phyloP scores from a whole-genome alignment of 2,329 filamentous ascomycete species.

The Chaetomium strumarium region DNA sequence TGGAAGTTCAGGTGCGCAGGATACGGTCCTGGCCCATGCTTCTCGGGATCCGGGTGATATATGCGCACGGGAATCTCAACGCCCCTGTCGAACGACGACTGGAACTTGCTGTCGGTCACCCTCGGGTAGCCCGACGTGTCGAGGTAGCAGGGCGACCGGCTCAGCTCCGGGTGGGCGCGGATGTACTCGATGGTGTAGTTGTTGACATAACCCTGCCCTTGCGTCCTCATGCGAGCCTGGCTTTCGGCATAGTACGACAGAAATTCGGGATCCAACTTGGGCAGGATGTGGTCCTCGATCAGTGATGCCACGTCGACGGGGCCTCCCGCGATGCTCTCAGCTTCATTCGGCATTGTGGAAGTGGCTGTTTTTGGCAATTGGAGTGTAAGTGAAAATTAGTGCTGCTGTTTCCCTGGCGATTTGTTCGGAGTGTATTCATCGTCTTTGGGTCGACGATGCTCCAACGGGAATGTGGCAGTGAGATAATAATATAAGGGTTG shows the following conservation, averaged over 20 bases:
- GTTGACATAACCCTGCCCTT: no score
- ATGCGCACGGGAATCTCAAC: slow-evolving; percentile 28
- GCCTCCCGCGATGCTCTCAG: not conserved
- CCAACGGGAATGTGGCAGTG: no score
- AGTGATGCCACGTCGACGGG: not conserved
- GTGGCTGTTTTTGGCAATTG: not conserved
- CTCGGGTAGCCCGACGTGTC: slow-evolving; percentile 28
- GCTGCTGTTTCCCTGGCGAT: no score
- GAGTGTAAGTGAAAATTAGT: not conserved
- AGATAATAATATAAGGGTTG: no score
- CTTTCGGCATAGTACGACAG: slow-evolving; percentile 23
- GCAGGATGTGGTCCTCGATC: slow-evolving; percentile 22
- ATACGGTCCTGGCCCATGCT: slow-evolving; percentile 30
- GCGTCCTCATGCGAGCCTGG: not conserved
- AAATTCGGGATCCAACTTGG: slow-evolving; percentile 31
- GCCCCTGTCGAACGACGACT: slow-evolving; percentile 28
- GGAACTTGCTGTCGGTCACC: slow-evolving; percentile 24
- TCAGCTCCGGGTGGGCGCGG: slow-evolving; percentile 28
- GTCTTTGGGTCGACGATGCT: no score
- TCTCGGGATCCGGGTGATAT: slow-evolving; percentile 30
- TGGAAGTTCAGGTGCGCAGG: slow-evolving; percentile 34
- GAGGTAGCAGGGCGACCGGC: slow-evolving; percentile 25
- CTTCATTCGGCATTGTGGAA: not conserved
- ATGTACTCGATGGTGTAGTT: slow-evolving; percentile 28
- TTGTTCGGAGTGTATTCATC: no score